phyloP scores from a whole-genome alignment of 2,329 filamentous ascomycete species.

The Tolypocladium ophioglossoides region DNA sequence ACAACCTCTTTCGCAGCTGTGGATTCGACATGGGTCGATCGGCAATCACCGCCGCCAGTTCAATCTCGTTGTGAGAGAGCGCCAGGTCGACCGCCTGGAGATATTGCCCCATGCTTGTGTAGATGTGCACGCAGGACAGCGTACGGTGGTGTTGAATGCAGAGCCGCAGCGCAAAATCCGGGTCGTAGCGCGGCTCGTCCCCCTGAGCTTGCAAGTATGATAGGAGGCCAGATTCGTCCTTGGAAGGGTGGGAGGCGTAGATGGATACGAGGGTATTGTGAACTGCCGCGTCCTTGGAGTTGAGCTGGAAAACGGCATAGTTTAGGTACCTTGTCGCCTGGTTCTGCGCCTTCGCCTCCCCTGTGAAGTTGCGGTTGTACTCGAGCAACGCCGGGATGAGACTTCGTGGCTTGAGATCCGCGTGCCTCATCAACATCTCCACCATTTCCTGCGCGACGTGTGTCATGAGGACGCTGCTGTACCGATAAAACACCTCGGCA shows the following conservation, averaged over 20 bases:
- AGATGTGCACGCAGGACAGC: constrained; percentile 92
- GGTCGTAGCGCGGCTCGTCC: constrained; percentile 78
- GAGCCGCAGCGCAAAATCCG: constrained; percentile 87
- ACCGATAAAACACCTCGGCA: constrained; percentile 88
- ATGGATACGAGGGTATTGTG: constrained; percentile 97
- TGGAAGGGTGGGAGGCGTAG: constrained; percentile 75
- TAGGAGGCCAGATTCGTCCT: constrained; percentile 76
- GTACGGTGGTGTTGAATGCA: constrained; percentile 93
- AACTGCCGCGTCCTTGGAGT: constrained; percentile 72
- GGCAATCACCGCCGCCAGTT: constrained; percentile 81
- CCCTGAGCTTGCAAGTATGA: constrained; percentile 87
- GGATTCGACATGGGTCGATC: constrained; percentile 74
- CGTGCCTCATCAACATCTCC: constrained; percentile 91
- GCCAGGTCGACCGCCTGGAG: constrained; percentile 88
- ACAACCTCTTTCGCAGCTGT: constrained; percentile 80
- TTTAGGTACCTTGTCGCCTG: constrained; percentile 91
- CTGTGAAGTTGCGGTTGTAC: constrained; percentile 72
- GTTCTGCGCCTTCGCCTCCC: constrained; percentile 57
- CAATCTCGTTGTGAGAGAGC: constrained; percentile 78
- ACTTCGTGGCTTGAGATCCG: constrained; percentile 71
- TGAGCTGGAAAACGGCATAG: constrained; percentile 80
- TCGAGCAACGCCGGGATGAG: constrained; percentile 89
- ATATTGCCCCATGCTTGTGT: constrained; percentile 93
- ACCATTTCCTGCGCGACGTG: constrained; percentile 77
- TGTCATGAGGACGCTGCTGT: constrained; percentile 92